Base-by-base conservation (phyloP, 192 early-diverging fungal genomes). In the Entomortierella lignicola region DNA sequence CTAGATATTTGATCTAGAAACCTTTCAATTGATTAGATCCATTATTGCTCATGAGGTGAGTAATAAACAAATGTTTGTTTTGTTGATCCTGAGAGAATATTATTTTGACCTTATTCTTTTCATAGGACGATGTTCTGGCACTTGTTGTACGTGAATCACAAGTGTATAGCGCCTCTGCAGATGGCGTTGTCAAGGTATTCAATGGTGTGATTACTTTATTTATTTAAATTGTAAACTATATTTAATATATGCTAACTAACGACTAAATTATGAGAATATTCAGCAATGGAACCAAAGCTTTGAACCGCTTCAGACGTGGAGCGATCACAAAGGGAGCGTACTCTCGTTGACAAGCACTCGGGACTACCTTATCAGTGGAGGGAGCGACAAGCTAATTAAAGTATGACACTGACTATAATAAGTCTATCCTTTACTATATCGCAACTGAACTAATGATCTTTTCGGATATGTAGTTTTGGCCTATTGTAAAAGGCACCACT, bases 1-100 rank as follows among this genome's bases (percentile, higher is more conserved):
- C 12, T 66, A 86, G 74, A 90, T 93, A 21, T 94, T 91, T 85
- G 92, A 94, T 63, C 66, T 94, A 11, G 92, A 94, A 71, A 94
- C 92, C 1, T 81, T 69, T 55, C 86, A 89, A 60, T 57, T 83
- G 34, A 85, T 89, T 20, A 77, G 87, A 21, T 84, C 84, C 2
- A 63, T 89, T 23, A 84, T 89, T 81, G 87, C 85, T 13, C 87
- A 89, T 64, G 72, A 80, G 30, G 85, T 87, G 57, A 79, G 77
- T 50, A 10, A 34, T 1, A 56, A 20, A 42, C 6, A 10, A 47
- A 47, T 15, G 20, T 15, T 11, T 2, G 8, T 47, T 20, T 47
- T 12, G 44, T 20, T 47, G 15, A 47, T 20, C 17, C 20, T 47
- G 18, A 4, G 51, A 47, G 8, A 8, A 29, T 31, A 26, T 37